These are phyloP conservation scores for Trichosporon inkin DNA, from an alignment of 1,284 basidiomycete species.

Conservation along the genomic window DNA sequence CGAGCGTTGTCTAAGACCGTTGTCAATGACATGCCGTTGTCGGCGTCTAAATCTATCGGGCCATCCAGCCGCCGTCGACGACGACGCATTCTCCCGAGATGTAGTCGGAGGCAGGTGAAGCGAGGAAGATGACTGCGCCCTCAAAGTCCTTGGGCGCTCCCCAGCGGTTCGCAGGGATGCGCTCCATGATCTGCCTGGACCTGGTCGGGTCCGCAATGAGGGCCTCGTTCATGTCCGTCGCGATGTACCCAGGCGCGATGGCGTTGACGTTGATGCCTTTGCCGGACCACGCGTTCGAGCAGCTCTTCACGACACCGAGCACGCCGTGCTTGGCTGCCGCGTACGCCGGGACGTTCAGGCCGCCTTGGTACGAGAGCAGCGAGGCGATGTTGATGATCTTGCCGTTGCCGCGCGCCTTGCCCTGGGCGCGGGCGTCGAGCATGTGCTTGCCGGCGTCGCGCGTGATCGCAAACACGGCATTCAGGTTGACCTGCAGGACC, in stretches of 20 bases:
- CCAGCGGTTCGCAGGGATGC: slow-evolving; percentile 90
- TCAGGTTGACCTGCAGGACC: slow-evolving; percentile 57
- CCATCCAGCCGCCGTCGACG: slow-evolving; percentile 53
- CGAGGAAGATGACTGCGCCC: slow-evolving; percentile 84
- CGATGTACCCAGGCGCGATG: slow-evolving; percentile 86
- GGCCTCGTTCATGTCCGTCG: slow-evolving; percentile 63
- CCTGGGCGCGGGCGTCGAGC: slow-evolving; percentile 43
- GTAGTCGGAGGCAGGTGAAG: slow-evolving; percentile 79
- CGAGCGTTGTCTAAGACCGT: no score
- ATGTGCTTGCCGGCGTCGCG: slow-evolving; percentile 52
- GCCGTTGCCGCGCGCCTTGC: slow-evolving; percentile 34
- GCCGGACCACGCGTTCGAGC: slow-evolving; percentile 64
- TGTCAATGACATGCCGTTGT: no score
- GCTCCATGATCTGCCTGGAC: slow-evolving; percentile 81
- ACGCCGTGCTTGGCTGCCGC: slow-evolving; percentile 83
- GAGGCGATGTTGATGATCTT: slow-evolving; percentile 54
- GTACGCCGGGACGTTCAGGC: slow-evolving; percentile 81
- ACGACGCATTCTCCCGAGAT: slow-evolving; percentile 70
- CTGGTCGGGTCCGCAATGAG: slow-evolving; percentile 49
- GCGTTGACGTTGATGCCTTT: slow-evolving; percentile 83
- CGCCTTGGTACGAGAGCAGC: slow-evolving; percentile 56
- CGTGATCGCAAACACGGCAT: slow-evolving; percentile 51
- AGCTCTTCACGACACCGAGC: slow-evolving; percentile 61
- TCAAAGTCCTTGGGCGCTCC: slow-evolving; percentile 83
- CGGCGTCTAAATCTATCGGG: no score